Conservation (phyloP, 192 early-diverging fungal genomes). For the Phlyctochytrium planicorne region DNA sequence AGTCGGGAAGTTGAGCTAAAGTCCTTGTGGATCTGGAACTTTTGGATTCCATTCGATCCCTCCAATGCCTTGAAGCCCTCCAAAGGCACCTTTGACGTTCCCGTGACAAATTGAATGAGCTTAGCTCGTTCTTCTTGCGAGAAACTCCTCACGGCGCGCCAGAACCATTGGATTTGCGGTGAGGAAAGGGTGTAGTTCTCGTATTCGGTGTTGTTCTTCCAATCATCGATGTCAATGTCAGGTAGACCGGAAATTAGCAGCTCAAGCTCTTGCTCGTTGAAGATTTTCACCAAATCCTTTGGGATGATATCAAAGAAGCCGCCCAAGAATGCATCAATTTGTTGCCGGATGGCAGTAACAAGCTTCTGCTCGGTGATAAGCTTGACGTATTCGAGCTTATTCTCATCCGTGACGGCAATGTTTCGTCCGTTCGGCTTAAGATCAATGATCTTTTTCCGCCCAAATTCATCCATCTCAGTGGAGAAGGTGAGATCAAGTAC, state of each 20-base stretch:
- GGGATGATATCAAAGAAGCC: slow-evolving; percentile 98
- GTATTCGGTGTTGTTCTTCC: slow-evolving; percentile 98
- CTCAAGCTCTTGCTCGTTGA: slow-evolving; percentile 99
- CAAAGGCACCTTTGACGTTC: slow-evolving; percentile 96
- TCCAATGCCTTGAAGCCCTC: slow-evolving; percentile 92
- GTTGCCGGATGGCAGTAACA: slow-evolving; percentile 87
- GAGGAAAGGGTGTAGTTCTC: slow-evolving; percentile 82
- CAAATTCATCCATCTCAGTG: slow-evolving; percentile 92
- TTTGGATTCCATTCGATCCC: slow-evolving; percentile 91
- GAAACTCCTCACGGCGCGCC: slow-evolving; percentile 95
- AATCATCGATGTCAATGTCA: slow-evolving; percentile 99
- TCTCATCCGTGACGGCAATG: slow-evolving; percentile 88
- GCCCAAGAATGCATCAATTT: slow-evolving; percentile 88
- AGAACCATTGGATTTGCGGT: slow-evolving; percentile 97
- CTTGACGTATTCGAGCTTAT: slow-evolving; percentile 95
- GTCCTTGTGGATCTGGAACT: slow-evolving; percentile 99
- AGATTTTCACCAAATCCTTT: slow-evolving; percentile 86
- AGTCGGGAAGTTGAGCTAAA: slow-evolving; percentile 81
- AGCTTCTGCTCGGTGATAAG: slow-evolving; percentile 91
- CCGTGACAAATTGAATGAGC: slow-evolving; percentile 95
- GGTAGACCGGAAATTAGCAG: slow-evolving; percentile 97
- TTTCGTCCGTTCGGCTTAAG: slow-evolving; percentile 85
- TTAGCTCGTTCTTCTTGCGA: slow-evolving; percentile 98
- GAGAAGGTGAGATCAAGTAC: slow-evolving; percentile 94
- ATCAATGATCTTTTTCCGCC: slow-evolving; percentile 79